phyloP scores from a whole-genome alignment of 345 rosid genomes.

The Excoecaria cochinchinensis region DNA sequence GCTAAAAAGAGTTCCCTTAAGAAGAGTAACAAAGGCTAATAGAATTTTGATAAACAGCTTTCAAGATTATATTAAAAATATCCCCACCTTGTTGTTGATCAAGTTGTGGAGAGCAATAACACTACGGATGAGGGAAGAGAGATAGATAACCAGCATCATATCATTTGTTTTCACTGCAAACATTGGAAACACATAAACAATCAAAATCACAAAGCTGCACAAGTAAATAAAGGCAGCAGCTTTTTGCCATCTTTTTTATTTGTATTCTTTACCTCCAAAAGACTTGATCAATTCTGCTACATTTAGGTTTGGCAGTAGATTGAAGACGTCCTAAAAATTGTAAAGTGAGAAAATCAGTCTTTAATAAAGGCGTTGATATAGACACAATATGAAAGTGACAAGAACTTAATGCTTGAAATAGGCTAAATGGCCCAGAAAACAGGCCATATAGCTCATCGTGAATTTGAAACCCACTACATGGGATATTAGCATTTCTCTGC shows the following conservation, averaged over 20 bases:
- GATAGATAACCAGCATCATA: slow-evolving; percentile 79
- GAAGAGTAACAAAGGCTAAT: neutral
- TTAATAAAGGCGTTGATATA: neutral
- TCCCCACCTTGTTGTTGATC: slow-evolving; percentile 76
- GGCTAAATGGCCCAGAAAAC: too few relatives aligned
- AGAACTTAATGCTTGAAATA: neutral
- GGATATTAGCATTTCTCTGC: neutral
- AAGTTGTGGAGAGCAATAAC: slow-evolving; percentile 86
- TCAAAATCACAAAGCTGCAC: neutral
- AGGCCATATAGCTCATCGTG: too few relatives aligned
- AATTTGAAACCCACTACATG: neutral
- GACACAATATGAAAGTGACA: neutral
- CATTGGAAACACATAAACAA: neutral
- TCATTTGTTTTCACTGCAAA: slow-evolving; percentile 77
- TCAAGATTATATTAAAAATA: neutral
- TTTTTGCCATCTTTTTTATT: neutral
- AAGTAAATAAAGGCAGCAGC: slow-evolving; percentile 32
- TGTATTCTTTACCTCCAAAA: neutral
- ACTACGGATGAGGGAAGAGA: slow-evolving; percentile 72
- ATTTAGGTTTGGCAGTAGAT: slow-evolving; percentile 8
- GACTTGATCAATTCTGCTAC: neutral
- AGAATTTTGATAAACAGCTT: neutral
- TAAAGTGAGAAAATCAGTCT: neutral
- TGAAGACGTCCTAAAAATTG: slow-evolving; percentile 3
- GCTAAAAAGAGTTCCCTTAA: neutral